Percentiles rank a stretch among this genome's conserved stretches.
Conservation (phyloP, 306 rosid species). For the Begonia peltatifolia region DNA sequence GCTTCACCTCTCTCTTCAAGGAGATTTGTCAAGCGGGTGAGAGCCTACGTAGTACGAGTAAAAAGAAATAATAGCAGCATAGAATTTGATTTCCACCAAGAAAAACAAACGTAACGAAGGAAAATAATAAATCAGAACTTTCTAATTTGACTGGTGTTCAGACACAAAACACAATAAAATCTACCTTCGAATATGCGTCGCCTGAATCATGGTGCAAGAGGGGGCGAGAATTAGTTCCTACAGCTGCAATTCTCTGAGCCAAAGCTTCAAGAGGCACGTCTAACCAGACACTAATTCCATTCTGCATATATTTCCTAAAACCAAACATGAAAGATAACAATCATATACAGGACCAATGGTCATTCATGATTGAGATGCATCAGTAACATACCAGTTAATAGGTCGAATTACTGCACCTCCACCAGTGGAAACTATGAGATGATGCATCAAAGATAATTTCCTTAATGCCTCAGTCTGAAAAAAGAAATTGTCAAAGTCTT, state of each 20-base stretch:
- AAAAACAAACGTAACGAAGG: too few relatives aligned
- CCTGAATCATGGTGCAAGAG: conserved; percentile 72
- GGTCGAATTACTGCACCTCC: conserved; percentile 88
- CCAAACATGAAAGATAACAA: conserved; percentile 8
- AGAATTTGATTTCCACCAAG: too few relatives aligned
- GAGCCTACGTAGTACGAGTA: conserved; percentile 39
- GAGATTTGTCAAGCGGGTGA: conserved; percentile 50
- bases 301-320: conserved; percentile 77
- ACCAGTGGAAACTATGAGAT: conserved; percentile 73
- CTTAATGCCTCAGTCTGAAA: conserved; percentile 65
- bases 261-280: conserved; percentile 90
- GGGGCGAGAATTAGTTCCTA: conserved; percentile 84
- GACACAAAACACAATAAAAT: conserved; percentile 12
- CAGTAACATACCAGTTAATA: conserved; percentile 58
- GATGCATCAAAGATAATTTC: conserved; percentile 51
- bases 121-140: neutral
- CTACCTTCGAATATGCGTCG: conserved; percentile 63
- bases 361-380: neutral
- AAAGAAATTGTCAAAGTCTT: conserved; percentile 7
- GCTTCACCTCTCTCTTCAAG: conserved; percentile 66
- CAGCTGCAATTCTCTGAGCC: conserved; percentile 81
- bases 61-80: conserved; percentile 1
- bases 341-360: neutral
- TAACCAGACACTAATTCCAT: conserved; percentile 81
- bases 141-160: neutral